These are phyloP conservation scores for Cladosporium sp. DNA, from an alignment of 2,329 filamentous ascomycete species.

Conservation along the genomic window DNA sequence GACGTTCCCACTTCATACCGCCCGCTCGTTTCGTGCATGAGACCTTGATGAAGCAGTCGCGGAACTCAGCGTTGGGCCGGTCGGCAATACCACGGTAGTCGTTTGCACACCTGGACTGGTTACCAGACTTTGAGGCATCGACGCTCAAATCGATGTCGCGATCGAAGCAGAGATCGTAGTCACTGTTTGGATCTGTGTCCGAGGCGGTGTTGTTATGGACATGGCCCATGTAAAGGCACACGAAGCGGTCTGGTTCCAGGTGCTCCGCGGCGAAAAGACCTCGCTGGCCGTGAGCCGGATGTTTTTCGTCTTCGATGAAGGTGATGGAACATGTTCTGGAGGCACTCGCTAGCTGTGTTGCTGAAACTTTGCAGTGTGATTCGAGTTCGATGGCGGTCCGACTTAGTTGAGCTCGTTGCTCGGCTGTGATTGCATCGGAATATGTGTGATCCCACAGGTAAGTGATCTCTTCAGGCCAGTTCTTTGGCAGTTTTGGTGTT, in stretches of 20 bases:
- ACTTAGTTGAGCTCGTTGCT: slow-evolving; percentile 30
- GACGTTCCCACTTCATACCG: slow-evolving; percentile 44
- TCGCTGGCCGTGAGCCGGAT: slow-evolving; percentile 51
- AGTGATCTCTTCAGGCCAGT: slow-evolving; percentile 15
- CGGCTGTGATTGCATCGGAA: slow-evolving; percentile 29
- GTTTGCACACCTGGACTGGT: slow-evolving; percentile 55
- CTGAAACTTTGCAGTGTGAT: slow-evolving; percentile 27
- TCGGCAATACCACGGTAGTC: slow-evolving; percentile 53
- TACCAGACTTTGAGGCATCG: slow-evolving; percentile 51
- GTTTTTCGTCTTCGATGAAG: slow-evolving; percentile 41
- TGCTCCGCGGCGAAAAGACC: slow-evolving; percentile 50
- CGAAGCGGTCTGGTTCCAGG: slow-evolving; percentile 47
- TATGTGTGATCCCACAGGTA: slow-evolving; percentile 37
- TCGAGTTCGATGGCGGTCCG: slow-evolving; percentile 28
- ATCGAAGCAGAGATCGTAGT: slow-evolving; percentile 55
- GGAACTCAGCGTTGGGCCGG: slow-evolving; percentile 41
- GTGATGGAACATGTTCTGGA: slow-evolving; percentile 44
- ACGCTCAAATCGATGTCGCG: slow-evolving; percentile 50
- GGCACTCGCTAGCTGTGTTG: slow-evolving; percentile 30
- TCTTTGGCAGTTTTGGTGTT: slow-evolving; percentile 8
- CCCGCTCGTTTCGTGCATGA: slow-evolving; percentile 39
- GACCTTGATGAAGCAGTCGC: slow-evolving; percentile 40
- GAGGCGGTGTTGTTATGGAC: slow-evolving; percentile 47
- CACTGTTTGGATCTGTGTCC: slow-evolving; percentile 46
- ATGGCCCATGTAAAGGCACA: slow-evolving; percentile 52